These are phyloP conservation scores for Polyporus arcularius DNA, from an alignment of 768 basidiomycete genomes.

Conservation along the genomic window DNA sequence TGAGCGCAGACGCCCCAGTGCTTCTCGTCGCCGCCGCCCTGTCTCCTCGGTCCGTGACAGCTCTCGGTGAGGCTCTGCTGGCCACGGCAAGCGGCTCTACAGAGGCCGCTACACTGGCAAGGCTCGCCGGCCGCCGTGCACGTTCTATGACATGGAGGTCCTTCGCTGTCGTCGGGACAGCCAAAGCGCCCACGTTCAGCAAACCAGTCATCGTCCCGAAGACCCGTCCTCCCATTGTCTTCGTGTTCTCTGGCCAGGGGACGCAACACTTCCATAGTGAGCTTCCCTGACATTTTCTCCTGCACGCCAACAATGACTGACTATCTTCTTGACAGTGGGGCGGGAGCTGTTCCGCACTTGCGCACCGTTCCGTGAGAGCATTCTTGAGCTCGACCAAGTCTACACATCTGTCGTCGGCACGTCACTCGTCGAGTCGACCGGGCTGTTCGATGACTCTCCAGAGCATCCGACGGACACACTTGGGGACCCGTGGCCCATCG, in stretches of 20 bases:
- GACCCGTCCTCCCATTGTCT: slow-evolving; percentile 32
- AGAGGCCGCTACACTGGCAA: not conserved
- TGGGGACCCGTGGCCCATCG: slow-evolving; percentile 33
- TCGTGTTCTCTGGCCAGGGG: slow-evolving; percentile 43
- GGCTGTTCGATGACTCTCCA: slow-evolving; percentile 37
- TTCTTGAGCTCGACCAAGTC: slow-evolving; percentile 41
- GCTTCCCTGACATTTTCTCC: slow-evolving; percentile 12
- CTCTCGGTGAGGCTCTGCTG: not conserved
- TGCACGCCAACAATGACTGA: not conserved
- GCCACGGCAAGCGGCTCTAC: not conserved
- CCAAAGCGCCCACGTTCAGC: not conserved
- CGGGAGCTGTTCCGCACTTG: slow-evolving; percentile 37
- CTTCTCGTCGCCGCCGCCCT: slow-evolving; percentile 13
- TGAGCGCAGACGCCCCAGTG: not conserved
- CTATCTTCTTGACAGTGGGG: slow-evolving; percentile 32
- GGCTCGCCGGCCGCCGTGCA: slow-evolving; percentile 6
- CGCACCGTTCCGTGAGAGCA: slow-evolving; percentile 39
- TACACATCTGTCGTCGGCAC: slow-evolving; percentile 33
- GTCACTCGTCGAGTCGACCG: slow-evolving; percentile 38
- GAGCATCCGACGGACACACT: slow-evolving; percentile 10
- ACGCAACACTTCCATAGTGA: slow-evolving; percentile 40
- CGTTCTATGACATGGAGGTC: slow-evolving; percentile 17
- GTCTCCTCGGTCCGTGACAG: slow-evolving; percentile 8
- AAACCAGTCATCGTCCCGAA: slow-evolving; percentile 3
- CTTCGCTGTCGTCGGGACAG: not conserved